Evolutionary conservation across 768 basidiomycete genomes (phyloP), one percentile per base, ranked within the genome.

Genomic region (Wakefieldia striispora): DNA sequence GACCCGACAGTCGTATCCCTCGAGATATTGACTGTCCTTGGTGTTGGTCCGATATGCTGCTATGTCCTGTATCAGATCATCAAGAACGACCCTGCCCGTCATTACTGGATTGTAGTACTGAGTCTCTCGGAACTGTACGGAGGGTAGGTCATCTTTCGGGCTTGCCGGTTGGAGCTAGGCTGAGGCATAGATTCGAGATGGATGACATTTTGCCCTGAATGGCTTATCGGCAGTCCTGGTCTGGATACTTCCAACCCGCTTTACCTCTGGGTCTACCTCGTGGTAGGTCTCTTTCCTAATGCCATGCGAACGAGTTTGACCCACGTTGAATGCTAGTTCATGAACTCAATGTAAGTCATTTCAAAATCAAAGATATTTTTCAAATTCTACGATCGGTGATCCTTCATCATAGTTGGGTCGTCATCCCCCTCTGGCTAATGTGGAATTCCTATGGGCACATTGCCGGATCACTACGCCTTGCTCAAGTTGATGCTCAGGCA

Each of bases 141-240:
- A 58, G 84, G 84, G 81, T 88, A 40, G 36, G 76, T 63, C n/a
- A 26, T 26, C 45, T 24, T 19, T 43, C 37, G 34, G 16, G 21
- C 9, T 7, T 29, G 19, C 23, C 9, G 6, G 2, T 16, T 7
- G 5, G 14, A 36, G 11, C 31, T 20, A 4, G 33, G 17, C 40
- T 42, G 36, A 46, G 16, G 33, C 41, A 23, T 37, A 24, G 14
- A 43, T 20, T 33, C 1, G 51, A 84, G 83, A 26, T 91, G 83
- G 83, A 91, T 92, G 90, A 92, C 89, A 3, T 92, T 92, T 69
- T 84, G 83, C 60, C 90, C 90, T 1, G 90, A 91, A 68, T 91
- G 88, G 88, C 70, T 92, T 41, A 83, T 78, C 1, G 88, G 86
- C 17, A 86, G 80, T 59, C 81, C 83, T 1, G 87, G 77, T 63